A percentile compares a stretch with the other conserved stretches of the same genome.
These are phyloP conservation scores for Lippia alba DNA, from an alignment of 305 asterid species.

Conservation along the genomic window DNA sequence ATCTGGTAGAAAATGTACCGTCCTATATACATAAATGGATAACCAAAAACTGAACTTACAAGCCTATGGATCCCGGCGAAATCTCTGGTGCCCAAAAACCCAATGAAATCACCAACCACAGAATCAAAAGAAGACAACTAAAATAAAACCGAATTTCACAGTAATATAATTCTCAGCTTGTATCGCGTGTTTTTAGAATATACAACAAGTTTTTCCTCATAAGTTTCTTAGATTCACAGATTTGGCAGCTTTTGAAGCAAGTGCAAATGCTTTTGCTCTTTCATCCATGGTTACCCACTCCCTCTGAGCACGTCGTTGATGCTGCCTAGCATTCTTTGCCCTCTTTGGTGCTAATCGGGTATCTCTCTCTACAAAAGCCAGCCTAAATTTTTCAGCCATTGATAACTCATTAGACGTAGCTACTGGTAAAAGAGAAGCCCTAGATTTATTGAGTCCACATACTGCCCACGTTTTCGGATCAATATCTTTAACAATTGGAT, in stretches of 20 bases:
- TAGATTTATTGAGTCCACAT: conserved; percentile 42
- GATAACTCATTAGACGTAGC: conserved; percentile 57
- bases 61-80: too few species aligned
- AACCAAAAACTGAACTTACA: too few species aligned
- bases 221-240: conserved; percentile 53
- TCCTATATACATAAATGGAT: too few species aligned
- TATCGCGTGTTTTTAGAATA: neutral
- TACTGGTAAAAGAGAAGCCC: conserved; percentile 35
- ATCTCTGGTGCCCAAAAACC: too few species aligned
- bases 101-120: too few species aligned
- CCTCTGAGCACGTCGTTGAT: conserved; percentile 86
- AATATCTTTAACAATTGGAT: conserved; percentile 61
- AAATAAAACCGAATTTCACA: neutral
- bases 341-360: conserved; percentile 92
- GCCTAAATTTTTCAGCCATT: conserved; percentile 86
- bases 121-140: too few species aligned
- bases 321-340: conserved; percentile 93
- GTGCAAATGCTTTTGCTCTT: conserved; percentile 78
- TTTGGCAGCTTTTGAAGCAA: conserved; percentile 71
- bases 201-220: conserved; percentile 24
- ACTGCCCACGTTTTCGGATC: conserved; percentile 84
- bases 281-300: conserved; percentile 65
- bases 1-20: too few species aligned
- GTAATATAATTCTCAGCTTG: neutral
- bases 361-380: conserved; percentile 89